These are phyloP conservation scores for Eragrostis curvula DNA, from an alignment of 176 grass and related monocot species.

Conservation along the genomic window DNA sequence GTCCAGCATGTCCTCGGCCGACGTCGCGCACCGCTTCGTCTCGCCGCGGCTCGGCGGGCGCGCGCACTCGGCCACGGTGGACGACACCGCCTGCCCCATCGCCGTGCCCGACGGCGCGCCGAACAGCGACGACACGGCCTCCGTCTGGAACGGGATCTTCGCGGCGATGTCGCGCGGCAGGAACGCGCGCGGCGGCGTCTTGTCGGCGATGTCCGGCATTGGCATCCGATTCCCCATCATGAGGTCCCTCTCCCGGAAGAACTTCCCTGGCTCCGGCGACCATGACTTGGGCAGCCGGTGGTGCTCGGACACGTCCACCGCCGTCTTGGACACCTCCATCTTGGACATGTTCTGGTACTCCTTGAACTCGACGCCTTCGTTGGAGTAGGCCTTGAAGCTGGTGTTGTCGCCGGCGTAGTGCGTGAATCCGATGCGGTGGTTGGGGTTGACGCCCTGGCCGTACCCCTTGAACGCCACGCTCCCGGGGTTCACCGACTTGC, in stretches of 20 bases:
- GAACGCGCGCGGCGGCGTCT: slow-evolving; percentile 52
- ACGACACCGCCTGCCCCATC: slow-evolving; percentile 53
- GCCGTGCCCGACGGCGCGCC: slow-evolving; percentile 39
- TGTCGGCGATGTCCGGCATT: slow-evolving; percentile 68
- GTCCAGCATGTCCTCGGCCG: slow-evolving; percentile 71
- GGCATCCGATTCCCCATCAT: slow-evolving; percentile 51
- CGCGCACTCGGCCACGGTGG: slow-evolving; percentile 55
- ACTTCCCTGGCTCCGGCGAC: slow-evolving; percentile 63
- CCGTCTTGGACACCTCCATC: slow-evolving; percentile 38
- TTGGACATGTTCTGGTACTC: slow-evolving; percentile 66
- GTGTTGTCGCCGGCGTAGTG: slow-evolving; percentile 58
- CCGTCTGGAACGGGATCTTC: slow-evolving; percentile 54
- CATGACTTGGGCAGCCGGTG: slow-evolving; percentile 25
- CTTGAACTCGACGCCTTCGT: slow-evolving; percentile 60
- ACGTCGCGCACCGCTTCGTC: slow-evolving; percentile 60
- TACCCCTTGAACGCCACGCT: slow-evolving; percentile 67
- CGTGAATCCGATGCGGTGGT: slow-evolving; percentile 62
- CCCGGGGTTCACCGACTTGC: slow-evolving; percentile 51
- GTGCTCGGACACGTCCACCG: background rate
- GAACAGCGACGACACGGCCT: slow-evolving; percentile 47
- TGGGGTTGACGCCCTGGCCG: slow-evolving; percentile 58
- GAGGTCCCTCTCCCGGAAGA: slow-evolving; percentile 64
- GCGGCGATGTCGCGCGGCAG: slow-evolving; percentile 52
- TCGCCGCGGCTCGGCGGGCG: slow-evolving; percentile 54
- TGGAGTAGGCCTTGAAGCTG: slow-evolving; percentile 59